Evolutionary conservation across 371 early-diverging fungal genomes (phyloP).

Genomic region (Circinella minor): DNA sequence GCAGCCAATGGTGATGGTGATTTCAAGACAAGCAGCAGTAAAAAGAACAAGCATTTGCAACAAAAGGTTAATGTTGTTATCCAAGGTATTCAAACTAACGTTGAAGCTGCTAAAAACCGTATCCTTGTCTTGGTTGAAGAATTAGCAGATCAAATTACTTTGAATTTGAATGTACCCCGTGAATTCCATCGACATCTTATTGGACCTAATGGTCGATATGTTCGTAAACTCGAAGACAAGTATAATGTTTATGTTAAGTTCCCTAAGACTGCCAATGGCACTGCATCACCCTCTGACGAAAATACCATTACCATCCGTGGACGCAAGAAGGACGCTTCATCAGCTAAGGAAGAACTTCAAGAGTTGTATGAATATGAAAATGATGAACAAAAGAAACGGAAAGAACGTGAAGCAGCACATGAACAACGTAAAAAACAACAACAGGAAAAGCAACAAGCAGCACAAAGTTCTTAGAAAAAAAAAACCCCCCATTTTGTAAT

Average conservation of each 20-base stretch:
- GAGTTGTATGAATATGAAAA: constrained; percentile 80
- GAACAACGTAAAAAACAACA: constrained; percentile 12
- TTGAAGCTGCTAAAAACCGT: constrained; percentile 74
- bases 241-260: constrained; percentile 80
- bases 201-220: constrained; percentile 79
- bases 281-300: constrained; percentile 56
- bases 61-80: constrained; percentile 71
- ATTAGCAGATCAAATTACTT: constrained; percentile 74
- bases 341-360: constrained; percentile 76
- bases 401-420: constrained; percentile 40
- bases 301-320: constrained; percentile 71
- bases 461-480: constrained; percentile 2
- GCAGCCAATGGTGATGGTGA: constrained; percentile 38
- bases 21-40: constrained; percentile 30
- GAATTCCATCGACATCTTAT: constrained; percentile 78
- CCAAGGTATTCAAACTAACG: constrained; percentile 81
- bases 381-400: constrained; percentile 59
- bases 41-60: constrained; percentile 47
- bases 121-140: constrained; percentile 71
- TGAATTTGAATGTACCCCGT: constrained; percentile 65
- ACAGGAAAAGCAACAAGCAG: constrained; percentile 1
- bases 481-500: not conserved
- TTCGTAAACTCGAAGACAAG: constrained; percentile 81
- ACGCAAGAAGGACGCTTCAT: constrained; percentile 73
- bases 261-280: constrained; percentile 51